Evolutionary conservation across 129 eudicot genomes (phyloP), one percentile per base, ranked within the genome.

Genomic region (Glebionis coronaria): DNA sequence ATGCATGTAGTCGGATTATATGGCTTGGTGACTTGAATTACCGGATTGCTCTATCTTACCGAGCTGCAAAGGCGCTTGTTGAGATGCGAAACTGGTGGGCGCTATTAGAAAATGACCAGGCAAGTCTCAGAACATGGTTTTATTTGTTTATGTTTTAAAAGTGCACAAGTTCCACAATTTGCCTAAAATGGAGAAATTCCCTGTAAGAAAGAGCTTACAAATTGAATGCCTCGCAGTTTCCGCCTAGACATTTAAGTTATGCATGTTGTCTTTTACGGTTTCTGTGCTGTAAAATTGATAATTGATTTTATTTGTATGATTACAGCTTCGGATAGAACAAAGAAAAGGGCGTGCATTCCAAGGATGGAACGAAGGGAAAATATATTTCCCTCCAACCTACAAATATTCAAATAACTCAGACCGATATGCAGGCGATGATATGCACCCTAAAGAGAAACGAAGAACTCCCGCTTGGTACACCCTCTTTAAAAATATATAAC

Each of bases 11-110:
- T 81, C 98, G 98, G 50, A 80, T 93, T 68, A 80, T 93, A 82
- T 93, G 98, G 98, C 95, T 93, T 67, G 98, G 98, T 29, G 98
- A 93, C 81, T 75, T 93, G 74, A 93, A 93, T 73, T 93, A 93
- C 69, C 88, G 98, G 68, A 86, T 93, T 12, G 90, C 98, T 16
- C 86, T 93, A 25, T 76, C 95, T 12, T 93, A 93, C 78, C 95
- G 98, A 16, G 70, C 68, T 80, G 98, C 98, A 11, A 93, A 93
- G 77, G 92, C 96, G 27, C 96, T 93, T 19, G 92, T 93, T 44
- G 98, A 93, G 82, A 93, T 93, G 98, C 91, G 86, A 51, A 86
- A 93, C 56, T 93, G 98, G 98, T 80, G 80, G 81, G 95, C 85
- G 42, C 76, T 93, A 68, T 61, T 93, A 65, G 92, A 86, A 83